Conservation (phyloP, 257 asterid species). For the Fraxinus quadrangulata region DNA sequence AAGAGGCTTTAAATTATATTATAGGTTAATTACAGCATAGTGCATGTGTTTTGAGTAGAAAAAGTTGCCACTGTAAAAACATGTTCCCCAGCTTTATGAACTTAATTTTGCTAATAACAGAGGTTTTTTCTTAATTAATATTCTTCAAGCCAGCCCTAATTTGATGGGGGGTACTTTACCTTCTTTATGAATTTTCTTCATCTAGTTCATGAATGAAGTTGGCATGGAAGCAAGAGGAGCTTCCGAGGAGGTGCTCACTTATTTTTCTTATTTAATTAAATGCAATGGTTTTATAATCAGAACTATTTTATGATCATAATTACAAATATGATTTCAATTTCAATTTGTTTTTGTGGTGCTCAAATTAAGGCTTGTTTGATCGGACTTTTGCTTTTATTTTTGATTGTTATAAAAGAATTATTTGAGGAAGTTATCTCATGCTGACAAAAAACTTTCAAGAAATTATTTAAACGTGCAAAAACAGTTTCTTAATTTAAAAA, state of each 20-base stretch:
- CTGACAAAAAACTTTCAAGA: too few relatives aligned
- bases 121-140: too few relatives aligned
- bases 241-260: conserved; percentile 30
- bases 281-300: too few relatives aligned
- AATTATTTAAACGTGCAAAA: too few relatives aligned
- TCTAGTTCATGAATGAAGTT: conserved; percentile 36
- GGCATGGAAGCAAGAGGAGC: conserved; percentile 35
- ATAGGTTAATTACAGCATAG: neutral
- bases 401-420: too few relatives aligned
- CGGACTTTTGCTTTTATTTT: too few relatives aligned
- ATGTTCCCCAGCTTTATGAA: conserved; percentile 25
- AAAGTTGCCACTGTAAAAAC: conserved; percentile 24
- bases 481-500: too few relatives aligned
- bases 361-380: too few relatives aligned
- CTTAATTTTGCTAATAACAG: neutral
- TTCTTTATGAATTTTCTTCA: neutral
- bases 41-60: neutral
- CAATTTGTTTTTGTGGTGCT: neutral
- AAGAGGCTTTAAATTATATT: conserved; percentile 3
- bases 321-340: too few relatives aligned
- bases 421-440: too few relatives aligned
- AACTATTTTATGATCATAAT: too few relatives aligned
- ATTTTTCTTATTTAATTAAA: too few relatives aligned
- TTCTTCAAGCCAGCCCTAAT: neutral
- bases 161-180: neutral